phyloP scores from a whole-genome alignment of 139 green algal species.

The Chlorella vulgaris region DNA sequence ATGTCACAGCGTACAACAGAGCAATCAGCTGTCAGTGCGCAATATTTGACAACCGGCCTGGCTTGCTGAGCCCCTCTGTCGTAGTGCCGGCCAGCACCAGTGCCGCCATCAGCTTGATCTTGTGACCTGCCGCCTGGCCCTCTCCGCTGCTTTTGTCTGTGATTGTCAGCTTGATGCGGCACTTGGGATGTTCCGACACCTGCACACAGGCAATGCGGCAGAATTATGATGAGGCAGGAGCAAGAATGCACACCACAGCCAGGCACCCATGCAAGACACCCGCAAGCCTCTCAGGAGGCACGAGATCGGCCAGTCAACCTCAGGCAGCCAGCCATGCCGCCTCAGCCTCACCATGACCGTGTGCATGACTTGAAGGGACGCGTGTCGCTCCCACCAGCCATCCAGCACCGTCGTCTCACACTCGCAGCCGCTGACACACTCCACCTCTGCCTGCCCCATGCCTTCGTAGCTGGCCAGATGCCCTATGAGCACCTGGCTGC shows the following conservation, averaged over 20 bases:
- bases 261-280: background rate
- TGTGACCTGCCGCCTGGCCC: conserved; percentile 29
- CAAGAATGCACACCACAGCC: background rate
- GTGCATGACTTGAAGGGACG: conserved; percentile 34
- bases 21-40: no score
- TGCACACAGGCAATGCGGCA: background rate
- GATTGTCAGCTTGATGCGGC: conserved; percentile 27
- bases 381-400: conserved; percentile 22
- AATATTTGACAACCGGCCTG: background rate
- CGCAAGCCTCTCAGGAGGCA: background rate
- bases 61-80: conserved; percentile 27
- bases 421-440: conserved; percentile 27
- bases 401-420: conserved; percentile 9
- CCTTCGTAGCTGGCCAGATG: conserved; percentile 33
- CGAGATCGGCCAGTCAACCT: background rate
- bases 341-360: conserved; percentile 5
- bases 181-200: conserved; percentile 32
- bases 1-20: no score
- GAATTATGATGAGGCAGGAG: background rate
- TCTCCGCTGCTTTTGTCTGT: conserved; percentile 19
- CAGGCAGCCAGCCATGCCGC: background rate
- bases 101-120: conserved; percentile 30
- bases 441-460: conserved; percentile 17
- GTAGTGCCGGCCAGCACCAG: conserved; percentile 27
- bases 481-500: conserved; percentile 23